Evolutionary conservation across 106 monocot species (phyloP), one percentile per base, ranked within the genome.

Genomic region (Dioscorea zingiberensis): DNA sequence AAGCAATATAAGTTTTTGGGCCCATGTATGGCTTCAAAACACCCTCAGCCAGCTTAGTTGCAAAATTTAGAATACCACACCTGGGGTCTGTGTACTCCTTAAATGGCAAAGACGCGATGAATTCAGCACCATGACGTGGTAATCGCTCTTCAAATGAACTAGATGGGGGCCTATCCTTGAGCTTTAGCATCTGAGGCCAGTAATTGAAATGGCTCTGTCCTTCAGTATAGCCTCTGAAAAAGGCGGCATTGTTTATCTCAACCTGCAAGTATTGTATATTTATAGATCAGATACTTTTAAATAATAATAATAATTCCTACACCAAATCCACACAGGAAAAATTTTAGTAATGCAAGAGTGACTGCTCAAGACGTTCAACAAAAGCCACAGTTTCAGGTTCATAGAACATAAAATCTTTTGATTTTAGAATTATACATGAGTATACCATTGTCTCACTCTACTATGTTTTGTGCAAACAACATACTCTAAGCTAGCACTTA

Each of bases 161-260:
- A 28, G 26, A 13, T 22, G 74, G 74, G 38, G 74, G 60, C 74
- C 67, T 67, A 24, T 74, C 74, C 21, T 74, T 74, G n/a, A 73
- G 65, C n/a, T 73, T 73, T 22, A 73, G 73, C 58, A 73, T 65
- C 58, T 47, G 22, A 66, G 67, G 67, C 74, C 74, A 67, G 2
- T 11, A 9, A 44, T 67, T 22, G 16, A 1, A 19, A 6, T 46
- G 47, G 13, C n/a, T 25, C 53, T 59, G 57, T 28, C 74, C 74
- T 18, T 67, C 53, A 44, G 29, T 44, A 9, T 74, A 74, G 2
- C 74, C 74, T 60, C 26, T 74, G 44, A 74, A 74, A 61, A 74
- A 74, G 8, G 67, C 60, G 25, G 60, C 27, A 51, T 67, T 67
- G 21, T 54, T 67, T 22, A 74, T 54, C 10, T 74, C 59, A 53